Base-by-base conservation (phyloP, 495 filamentous ascomycete genomes). In the Chaetomium cochliodes region DNA sequence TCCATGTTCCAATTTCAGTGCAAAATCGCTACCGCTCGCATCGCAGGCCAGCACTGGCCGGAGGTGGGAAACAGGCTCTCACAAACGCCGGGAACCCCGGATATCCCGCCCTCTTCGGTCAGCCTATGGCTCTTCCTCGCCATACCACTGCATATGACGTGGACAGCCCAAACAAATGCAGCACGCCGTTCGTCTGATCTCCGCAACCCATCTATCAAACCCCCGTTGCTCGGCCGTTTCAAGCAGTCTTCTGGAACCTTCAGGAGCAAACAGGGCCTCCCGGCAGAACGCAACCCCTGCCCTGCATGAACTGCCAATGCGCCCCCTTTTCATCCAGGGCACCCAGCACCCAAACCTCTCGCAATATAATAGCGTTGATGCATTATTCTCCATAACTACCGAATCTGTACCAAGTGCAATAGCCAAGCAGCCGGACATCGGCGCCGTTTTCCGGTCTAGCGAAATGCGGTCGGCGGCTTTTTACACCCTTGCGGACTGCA, bases 221-320 rank as follows among this genome's bases (percentile, higher is more conserved):
- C 62, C 51, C 67, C 67, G 63, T 67, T 54, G 67, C 66, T 67
- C 65, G 65, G 67, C 68, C 70, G 72, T 72, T 74, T 72, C 67
- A 72, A 70, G 68, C 70, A 70, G 26, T 60, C 53, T 74, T 74
- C 72, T 74, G 70, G 72, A 74, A 74, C 68, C 62, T 62, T 57
- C 61, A 55, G 18, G 51, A 57, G 64, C 28, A 53, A 65, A 58
- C 62, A 65, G 26, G 46, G 23, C 28, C 13, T 8, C 16, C 49
- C 12, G 11, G 9, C 20, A 7, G 47, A 52, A 50, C 9, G 1
- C 46, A 51, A 39, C 42, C 44, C 49, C 61, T 26, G 28, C 58
- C 7, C 41, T 51, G 44, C 58, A 47, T 18, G 44, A 47, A 20
- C 44, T 50, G 16, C 3, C 5, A 23, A 11, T 50, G 28, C 44